Percentiles rank a stretch among this genome's conserved stretches.
These are phyloP conservation scores for Cercophora scortea DNA, from an alignment of 495 filamentous ascomycete species.

Conservation along the genomic window DNA sequence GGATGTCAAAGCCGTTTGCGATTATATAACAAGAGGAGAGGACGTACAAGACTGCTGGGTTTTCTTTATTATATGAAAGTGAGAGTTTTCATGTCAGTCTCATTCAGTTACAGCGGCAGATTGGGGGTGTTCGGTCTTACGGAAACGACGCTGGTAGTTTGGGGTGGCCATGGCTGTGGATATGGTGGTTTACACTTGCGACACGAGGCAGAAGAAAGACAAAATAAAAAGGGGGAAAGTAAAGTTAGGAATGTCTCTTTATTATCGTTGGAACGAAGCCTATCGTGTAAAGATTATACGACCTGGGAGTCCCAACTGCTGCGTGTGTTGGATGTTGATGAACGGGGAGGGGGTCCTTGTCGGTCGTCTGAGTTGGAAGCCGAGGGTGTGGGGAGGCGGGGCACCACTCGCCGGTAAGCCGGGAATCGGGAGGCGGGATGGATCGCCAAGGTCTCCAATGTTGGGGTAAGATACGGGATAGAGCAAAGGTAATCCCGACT, in stretches of 20 bases:
- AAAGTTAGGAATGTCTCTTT: too few relatives aligned
- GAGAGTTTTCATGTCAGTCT: neutral
- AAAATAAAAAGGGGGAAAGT: neutral
- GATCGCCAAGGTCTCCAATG: too few relatives aligned
- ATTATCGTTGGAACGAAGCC: too few relatives aligned
- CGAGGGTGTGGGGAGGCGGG: too few relatives aligned
- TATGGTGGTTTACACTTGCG: neutral
- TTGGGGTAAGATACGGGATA: too few relatives aligned
- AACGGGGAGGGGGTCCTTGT: neutral
- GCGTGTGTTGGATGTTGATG: neutral
- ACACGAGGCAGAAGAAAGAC: neutral
- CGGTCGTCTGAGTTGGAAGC: neutral
- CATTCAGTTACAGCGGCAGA: neutral
- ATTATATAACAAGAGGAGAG: neutral
- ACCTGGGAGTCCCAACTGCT: too few relatives aligned
- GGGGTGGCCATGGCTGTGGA: slow-evolving; percentile 20
- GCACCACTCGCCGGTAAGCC: too few relatives aligned
- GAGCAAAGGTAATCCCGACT: too few relatives aligned
- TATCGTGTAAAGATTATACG: too few relatives aligned
- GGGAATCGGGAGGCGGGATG: too few relatives aligned
- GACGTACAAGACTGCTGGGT: slow-evolving; percentile 62
- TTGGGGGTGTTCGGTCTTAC: slow-evolving; percentile 21
- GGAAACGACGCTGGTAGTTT: slow-evolving; percentile 27
- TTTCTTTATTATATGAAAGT: slow-evolving; percentile 37
- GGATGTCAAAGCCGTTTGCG: neutral